Conservation (phyloP, 1,284 basidiomycete species). For the Moesziomyces antarcticus region DNA sequence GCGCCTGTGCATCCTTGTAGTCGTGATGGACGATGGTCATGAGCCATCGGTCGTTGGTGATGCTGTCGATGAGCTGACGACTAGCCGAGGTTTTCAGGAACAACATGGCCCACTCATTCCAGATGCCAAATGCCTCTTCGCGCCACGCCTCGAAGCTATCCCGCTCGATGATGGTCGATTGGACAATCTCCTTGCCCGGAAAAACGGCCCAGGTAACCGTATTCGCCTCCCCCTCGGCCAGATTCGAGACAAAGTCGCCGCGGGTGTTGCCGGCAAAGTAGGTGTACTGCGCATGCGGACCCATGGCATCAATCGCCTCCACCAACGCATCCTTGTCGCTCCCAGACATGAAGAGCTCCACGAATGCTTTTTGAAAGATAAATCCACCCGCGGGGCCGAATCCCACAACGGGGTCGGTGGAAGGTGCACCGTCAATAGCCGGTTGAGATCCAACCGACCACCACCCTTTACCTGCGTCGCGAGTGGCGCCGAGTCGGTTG, state of each 20-base stretch:
- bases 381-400: slow-evolving; percentile 93
- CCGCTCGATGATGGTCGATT: slow-evolving; percentile 70
- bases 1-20: slow-evolving; percentile 81
- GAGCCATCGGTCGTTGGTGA: slow-evolving; percentile 84
- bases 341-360: slow-evolving; percentile 88
- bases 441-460: slow-evolving; percentile 99
- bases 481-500: slow-evolving; percentile 68
- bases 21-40: slow-evolving; percentile 95
- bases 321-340: slow-evolving; percentile 77
- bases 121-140: slow-evolving; percentile 96
- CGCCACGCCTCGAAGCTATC: slow-evolving; percentile 71
- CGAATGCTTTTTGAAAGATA: slow-evolving; percentile 97
- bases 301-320: slow-evolving; percentile 73
- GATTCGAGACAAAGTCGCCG: slow-evolving; percentile 67
- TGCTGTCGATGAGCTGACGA: slow-evolving; percentile 77
- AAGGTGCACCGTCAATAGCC: slow-evolving; percentile 60
- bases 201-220: slow-evolving; percentile 71
- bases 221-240: slow-evolving; percentile 68
- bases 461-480: slow-evolving; percentile 70
- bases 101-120: slow-evolving; percentile 91
- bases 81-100: slow-evolving; percentile 82
- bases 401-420: slow-evolving; percentile 75
- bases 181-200: slow-evolving; percentile 70
- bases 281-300: slow-evolving; percentile 76
- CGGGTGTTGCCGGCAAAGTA: slow-evolving; percentile 83